Evolutionary conservation across 345 rosid species (phyloP), one percentile per base, ranked within the genome.

Genomic region (Populus tremula): DNA sequence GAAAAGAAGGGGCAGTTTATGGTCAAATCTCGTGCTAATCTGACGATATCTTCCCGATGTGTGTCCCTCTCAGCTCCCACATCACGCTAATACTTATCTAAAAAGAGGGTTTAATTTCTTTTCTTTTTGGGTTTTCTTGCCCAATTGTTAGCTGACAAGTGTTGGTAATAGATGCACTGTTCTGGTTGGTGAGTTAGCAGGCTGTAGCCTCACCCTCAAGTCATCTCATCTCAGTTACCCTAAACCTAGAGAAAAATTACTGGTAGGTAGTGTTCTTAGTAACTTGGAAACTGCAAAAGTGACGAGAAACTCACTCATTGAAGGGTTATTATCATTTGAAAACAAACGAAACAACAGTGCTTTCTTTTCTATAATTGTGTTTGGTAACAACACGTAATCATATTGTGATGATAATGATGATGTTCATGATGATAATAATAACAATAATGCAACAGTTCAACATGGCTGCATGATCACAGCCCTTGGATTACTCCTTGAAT

Each of bases 1-100:
- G 1, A 69, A 69, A 77, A 72, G 39, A 8, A 16, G 64, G 64
- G 63, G 16, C 59, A 25, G 39, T 63, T 63, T 36, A 6, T 72
- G 86, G 90, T 87, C 89, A 87, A 82, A 86, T 68, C 85, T 73
- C 79, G 80, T 64, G 80, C 81, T 50, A 49, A 64, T 76, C 73
- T 82, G 71, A 85, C 78, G 43, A 9, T 61, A 49, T 35, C 36
- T 79, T 49, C 72, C 73, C 65, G 11, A 70, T 47, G 69, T 79
- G 45, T 79, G 69, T 68, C 75, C 71, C 43, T 71, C 75, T 53
- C 70, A 74, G 77, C 70, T 79, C 84, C 73, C 54, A 11, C 56
- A 47, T 69, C 83, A 76, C 71, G 82, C 83, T 73, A 62, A 50
- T 20, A 21, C 5, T 61, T 47, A 47, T 5, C 18, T 1, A 14